Evolutionary conservation across 2,329 filamentous ascomycete species (phyloP).

Genomic region (Paracoccidioides lutzii): DNA sequence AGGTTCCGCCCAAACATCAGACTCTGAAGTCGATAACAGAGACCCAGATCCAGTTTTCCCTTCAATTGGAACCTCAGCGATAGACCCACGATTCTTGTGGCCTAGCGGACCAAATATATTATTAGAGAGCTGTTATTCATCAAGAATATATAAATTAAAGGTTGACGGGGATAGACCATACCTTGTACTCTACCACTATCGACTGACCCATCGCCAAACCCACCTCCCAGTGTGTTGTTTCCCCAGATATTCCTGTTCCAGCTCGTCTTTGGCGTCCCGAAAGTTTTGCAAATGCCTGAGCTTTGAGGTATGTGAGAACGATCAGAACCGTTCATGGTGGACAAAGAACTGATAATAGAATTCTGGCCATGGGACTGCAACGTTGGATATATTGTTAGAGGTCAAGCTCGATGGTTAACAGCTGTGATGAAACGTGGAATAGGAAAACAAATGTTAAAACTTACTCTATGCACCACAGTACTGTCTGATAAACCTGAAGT

Average conservation of each 20-base stretch:
- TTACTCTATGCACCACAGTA: slow-evolving; percentile 26
- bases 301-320: slow-evolving; percentile 25
- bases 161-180: slow-evolving; percentile 16
- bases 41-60: slow-evolving; percentile 56
- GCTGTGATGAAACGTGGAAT: background rate
- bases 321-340: slow-evolving; percentile 20
- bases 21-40: slow-evolving; percentile 55
- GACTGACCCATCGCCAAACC: slow-evolving; percentile 35
- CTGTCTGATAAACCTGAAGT: slow-evolving; percentile 26
- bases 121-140: background rate
- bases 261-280: slow-evolving; percentile 30
- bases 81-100: slow-evolving; percentile 15
- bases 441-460: slow-evolving; percentile 8
- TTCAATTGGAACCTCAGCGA: slow-evolving; percentile 28
- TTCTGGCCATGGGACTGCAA: slow-evolving; percentile 19
- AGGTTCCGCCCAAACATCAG: slow-evolving; percentile 47
- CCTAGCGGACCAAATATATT: background rate
- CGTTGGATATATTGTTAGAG: slow-evolving; percentile 8
- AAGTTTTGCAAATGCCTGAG: slow-evolving; percentile 30
- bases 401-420: background rate
- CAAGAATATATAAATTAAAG: background rate
- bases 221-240: slow-evolving; percentile 27
- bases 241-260: slow-evolving; percentile 43
- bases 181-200: slow-evolving; percentile 38
- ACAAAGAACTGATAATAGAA: slow-evolving; percentile 28